Evolutionary conservation across 140 eudicot species (phyloP).

Genomic region (Erigeron philadelphicus): DNA sequence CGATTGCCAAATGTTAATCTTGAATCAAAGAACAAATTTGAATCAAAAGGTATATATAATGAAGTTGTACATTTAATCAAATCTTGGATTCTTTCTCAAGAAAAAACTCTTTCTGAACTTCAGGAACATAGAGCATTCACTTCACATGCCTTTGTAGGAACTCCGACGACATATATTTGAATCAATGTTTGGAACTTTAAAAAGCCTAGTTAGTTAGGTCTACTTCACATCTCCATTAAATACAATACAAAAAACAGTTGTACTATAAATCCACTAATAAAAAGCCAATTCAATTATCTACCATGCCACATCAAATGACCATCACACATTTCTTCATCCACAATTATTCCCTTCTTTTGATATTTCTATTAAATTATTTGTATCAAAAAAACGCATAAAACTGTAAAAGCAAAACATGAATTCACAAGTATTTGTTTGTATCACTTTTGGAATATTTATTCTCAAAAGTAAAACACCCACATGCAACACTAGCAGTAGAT

Average conservation of each 20-base stretch:
- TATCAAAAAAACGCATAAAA: not conserved
- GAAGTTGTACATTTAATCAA: no score
- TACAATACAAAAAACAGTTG: not conserved
- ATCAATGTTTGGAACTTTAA: not conserved
- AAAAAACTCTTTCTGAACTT: no score
- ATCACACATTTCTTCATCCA: conserved; percentile 17
- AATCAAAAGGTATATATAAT: no score
- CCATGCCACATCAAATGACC: conserved; percentile 6
- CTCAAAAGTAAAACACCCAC: conserved; percentile 1
- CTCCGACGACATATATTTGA: not conserved
- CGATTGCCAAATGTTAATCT: no score
- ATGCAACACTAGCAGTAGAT: conserved; percentile 16
- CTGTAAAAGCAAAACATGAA: conserved; percentile 7
- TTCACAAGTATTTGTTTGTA: conserved; percentile 2
- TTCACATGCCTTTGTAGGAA: not conserved
- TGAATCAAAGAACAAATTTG: no score
- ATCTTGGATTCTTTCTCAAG: no score
- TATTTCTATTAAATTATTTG: not conserved
- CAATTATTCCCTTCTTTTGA: conserved; percentile 16
- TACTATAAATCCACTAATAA: not conserved
- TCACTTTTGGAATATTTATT: conserved; percentile 13
- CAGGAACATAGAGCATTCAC: no score
- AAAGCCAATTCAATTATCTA: not conserved
- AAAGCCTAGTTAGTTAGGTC: conserved; percentile 6
- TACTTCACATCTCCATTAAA: not conserved